Conservation (phyloP, 2,329 filamentous ascomycete genomes). For the Xylaria digitata region DNA sequence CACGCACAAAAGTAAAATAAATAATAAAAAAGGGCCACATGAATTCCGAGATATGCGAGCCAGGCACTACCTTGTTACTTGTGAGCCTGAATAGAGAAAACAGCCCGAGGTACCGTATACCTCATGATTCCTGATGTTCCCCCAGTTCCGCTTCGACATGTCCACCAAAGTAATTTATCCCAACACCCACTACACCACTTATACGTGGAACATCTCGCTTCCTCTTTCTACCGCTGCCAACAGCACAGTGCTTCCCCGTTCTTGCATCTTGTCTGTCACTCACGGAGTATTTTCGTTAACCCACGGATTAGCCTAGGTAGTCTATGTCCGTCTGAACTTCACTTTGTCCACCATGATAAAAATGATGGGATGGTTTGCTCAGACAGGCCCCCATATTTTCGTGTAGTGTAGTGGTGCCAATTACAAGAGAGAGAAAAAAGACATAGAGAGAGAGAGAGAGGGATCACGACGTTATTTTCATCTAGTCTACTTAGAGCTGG, state of each 20-base stretch:
- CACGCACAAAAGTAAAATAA: not conserved
- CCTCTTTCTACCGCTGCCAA: slow-evolving; percentile 3
- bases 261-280: slow-evolving; percentile 6
- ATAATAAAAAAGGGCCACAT: not conserved
- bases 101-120: slow-evolving; percentile 10
- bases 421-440: too few relatives aligned
- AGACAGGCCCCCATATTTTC: slow-evolving; percentile 11
- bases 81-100: slow-evolving; percentile 6
- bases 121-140: not conserved
- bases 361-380: not conserved
- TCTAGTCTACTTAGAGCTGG: slow-evolving; percentile 14
- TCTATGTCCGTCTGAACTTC: slow-evolving; percentile 6
- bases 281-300: slow-evolving; percentile 15
- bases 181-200: slow-evolving; percentile 13
- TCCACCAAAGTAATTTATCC: slow-evolving; percentile 10
- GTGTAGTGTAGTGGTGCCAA: slow-evolving; percentile 2
- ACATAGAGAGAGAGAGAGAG: not conserved
- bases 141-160: slow-evolving; percentile 9
- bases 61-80: slow-evolving; percentile 6
- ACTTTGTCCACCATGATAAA: slow-evolving; percentile 9
- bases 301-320: slow-evolving; percentile 13
- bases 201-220: slow-evolving; percentile 23
- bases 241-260: slow-evolving; percentile 12
- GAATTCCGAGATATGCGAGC: slow-evolving; percentile 8
- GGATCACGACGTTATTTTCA: slow-evolving; percentile 5